Percentiles rank a stretch among this genome's conserved stretches.
Conservation (phyloP, 371 early-diverging fungal genomes). For the Lichtheimia corymbifera region DNA sequence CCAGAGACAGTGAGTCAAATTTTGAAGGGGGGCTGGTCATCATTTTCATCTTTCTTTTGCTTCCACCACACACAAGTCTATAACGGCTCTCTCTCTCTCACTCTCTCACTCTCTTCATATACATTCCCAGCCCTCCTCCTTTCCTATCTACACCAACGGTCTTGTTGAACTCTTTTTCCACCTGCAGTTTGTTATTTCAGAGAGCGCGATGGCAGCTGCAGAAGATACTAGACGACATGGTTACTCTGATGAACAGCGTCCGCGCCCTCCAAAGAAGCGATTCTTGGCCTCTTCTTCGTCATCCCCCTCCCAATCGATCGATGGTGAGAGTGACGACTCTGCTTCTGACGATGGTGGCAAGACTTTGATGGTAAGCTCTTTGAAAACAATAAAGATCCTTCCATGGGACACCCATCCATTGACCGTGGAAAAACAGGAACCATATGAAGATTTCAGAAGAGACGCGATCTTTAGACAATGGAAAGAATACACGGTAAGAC, state of each 20-base stretch:
- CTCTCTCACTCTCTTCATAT: no score
- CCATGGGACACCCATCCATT: no score
- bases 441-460: slow-evolving; percentile 19
- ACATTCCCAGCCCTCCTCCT: no score
- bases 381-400: no score
- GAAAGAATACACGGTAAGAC: slow-evolving; percentile 29
- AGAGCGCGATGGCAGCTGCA: slow-evolving; percentile 16
- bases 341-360: slow-evolving; percentile 19
- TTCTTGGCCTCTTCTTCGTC: slow-evolving; percentile 18
- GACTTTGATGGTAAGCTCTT: slow-evolving; percentile 14
- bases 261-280: slow-evolving; percentile 25
- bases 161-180: no score
- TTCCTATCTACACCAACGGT: no score
- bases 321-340: slow-evolving; percentile 10
- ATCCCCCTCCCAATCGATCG: slow-evolving; percentile 16
- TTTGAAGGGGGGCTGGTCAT: no score
- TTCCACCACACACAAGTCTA: neutral
- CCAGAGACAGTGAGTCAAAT: no score
- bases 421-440: slow-evolving; percentile 12
- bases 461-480: slow-evolving; percentile 28
- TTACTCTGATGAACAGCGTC: slow-evolving; percentile 16
- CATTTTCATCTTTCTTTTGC: neutral
- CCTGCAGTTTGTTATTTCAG: neutral
- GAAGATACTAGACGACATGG: slow-evolving; percentile 16
- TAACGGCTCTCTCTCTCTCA: no score